Base-by-base conservation (phyloP, 2,329 filamentous ascomycete species). In the Chaetomiaceae sp. region DNA sequence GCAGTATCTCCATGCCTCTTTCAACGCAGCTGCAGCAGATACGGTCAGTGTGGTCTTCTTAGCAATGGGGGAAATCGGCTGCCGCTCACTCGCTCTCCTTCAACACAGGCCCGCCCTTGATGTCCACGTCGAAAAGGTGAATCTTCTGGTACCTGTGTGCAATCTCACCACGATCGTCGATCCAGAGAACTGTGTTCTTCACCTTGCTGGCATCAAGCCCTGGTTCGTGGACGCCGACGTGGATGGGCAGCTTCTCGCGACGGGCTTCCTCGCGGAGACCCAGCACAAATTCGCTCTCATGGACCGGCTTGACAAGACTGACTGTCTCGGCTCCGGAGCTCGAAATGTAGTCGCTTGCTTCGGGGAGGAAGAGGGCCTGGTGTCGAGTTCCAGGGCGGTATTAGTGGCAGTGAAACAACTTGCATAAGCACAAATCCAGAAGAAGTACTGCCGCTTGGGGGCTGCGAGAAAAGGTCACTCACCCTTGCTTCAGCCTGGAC, bases 281-380 rank as follows among this genome's bases (percentile, higher is more conserved):
- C 0, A 76, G 71, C 12, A 96, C 85, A 66, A 96, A 96, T 23
- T 81, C 77, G 12, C 83, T 89, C 19, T 75, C 72, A 2, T 76
- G 66, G 34, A 85, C 78, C 3, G 89, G 77, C 51, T 78, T 79
- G 56, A 82, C 89, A 9, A 96, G 82, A 4, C 80, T 75, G 8
- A 90, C 70, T 0, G 85, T 86, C 61, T 91, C 83, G 10, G 79
- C 67, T 2, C 84, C 74, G 0, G 82, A 83, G 2, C 78, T 74
- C 17, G 82, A 86, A 61, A 96, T 90, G 73, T 96, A 96, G 71
- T 96, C 90, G 50, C 82, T 82, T 20, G 92, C 92, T 76, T 96
- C 92, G 12, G 92, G 92, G 47, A 96, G 84, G 72, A 97, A 96
- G 44, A 96, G 79, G 16, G 57, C 58, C 56, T 60, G 25, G 4